Percentiles rank a stretch among this genome's conserved stretches.
Conservation (phyloP, 768 basidiomycete genomes). For the Lactifluus echinatus region DNA sequence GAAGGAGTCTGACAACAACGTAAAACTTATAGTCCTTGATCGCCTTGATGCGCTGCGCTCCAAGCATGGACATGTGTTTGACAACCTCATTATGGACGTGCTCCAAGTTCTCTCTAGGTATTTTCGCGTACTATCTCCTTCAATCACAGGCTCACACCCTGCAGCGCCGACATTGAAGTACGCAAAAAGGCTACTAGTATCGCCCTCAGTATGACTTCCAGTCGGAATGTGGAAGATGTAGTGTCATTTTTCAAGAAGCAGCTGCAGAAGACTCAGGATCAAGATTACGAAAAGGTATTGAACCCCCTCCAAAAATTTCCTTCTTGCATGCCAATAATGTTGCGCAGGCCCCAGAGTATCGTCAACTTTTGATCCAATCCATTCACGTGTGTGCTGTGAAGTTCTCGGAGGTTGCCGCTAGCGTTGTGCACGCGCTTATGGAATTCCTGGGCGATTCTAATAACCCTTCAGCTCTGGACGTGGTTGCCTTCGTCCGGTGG, state of each 20-base stretch:
- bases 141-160: constrained; percentile 1
- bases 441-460: constrained; percentile 92
- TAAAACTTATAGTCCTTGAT: constrained; percentile 94
- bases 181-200: constrained; percentile 85
- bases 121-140: neutral
- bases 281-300: constrained; percentile 82
- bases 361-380: constrained; percentile 92
- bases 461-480: constrained; percentile 92
- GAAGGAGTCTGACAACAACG: constrained; percentile 98
- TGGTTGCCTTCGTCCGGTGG: constrained; percentile 73
- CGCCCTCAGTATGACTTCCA: constrained; percentile 87
- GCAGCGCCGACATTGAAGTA: constrained; percentile 92
- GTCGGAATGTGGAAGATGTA: constrained; percentile 93
- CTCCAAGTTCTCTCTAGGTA: constrained; percentile 83
- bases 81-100: constrained; percentile 91
- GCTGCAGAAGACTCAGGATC: constrained; percentile 85
- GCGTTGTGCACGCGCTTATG: constrained; percentile 88
- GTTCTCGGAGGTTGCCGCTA: constrained; percentile 94
- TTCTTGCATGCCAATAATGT: neutral
- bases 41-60: constrained; percentile 74
- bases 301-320: neutral
- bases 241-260: constrained; percentile 97
- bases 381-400: constrained; percentile 95
- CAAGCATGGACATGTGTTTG: constrained; percentile 83
- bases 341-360: constrained; percentile 79